Percentiles rank a stretch among this genome's conserved stretches.
phyloP scores from a whole-genome alignment of 2,329 filamentous ascomycete species.

The Microthyrium microscopicum region DNA sequence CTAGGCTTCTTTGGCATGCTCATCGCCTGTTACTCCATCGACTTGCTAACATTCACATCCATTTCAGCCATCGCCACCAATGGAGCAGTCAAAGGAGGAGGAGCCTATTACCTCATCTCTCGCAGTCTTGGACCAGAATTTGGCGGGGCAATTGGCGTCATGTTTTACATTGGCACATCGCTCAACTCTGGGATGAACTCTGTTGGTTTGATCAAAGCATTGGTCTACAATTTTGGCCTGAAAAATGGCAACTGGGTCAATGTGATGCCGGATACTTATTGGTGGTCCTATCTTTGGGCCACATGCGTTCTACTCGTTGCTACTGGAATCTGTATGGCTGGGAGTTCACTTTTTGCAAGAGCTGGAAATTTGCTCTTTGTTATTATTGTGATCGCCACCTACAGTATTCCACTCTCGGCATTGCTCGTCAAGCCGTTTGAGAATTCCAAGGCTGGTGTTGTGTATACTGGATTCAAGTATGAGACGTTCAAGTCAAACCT shows the following conservation, averaged over 20 bases:
- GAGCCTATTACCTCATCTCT: slow-evolving; percentile 79
- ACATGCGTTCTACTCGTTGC: slow-evolving; percentile 56
- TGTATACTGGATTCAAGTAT: slow-evolving; percentile 63
- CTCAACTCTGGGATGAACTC: slow-evolving; percentile 80
- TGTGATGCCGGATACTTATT: slow-evolving; percentile 52
- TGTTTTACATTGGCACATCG: slow-evolving; percentile 82
- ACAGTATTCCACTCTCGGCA: slow-evolving; percentile 71
- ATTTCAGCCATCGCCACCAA: slow-evolving; percentile 82
- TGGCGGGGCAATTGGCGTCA: slow-evolving; percentile 70
- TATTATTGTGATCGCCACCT: slow-evolving; percentile 53
- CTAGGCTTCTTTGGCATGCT: slow-evolving; percentile 67
- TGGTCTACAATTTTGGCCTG: slow-evolving; percentile 56
- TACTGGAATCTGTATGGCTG: slow-evolving; percentile 59
- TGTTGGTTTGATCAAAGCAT: slow-evolving; percentile 69
- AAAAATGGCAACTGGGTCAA: slow-evolving; percentile 38
- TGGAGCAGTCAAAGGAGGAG: slow-evolving; percentile 72
- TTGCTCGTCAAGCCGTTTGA: slow-evolving; percentile 51
- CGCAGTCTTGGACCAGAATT: slow-evolving; percentile 76
- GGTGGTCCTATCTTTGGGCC: slow-evolving; percentile 61
- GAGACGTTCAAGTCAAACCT: slow-evolving; percentile 60
- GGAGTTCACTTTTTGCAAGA: slow-evolving; percentile 63
- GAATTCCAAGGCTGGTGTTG: slow-evolving; percentile 42
- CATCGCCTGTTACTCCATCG: slow-evolving; percentile 58
- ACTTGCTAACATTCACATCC: slow-evolving; percentile 71
- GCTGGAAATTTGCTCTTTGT: slow-evolving; percentile 62